phyloP scores from a whole-genome alignment of 805 yeast species.

The Pichia insulana region DNA sequence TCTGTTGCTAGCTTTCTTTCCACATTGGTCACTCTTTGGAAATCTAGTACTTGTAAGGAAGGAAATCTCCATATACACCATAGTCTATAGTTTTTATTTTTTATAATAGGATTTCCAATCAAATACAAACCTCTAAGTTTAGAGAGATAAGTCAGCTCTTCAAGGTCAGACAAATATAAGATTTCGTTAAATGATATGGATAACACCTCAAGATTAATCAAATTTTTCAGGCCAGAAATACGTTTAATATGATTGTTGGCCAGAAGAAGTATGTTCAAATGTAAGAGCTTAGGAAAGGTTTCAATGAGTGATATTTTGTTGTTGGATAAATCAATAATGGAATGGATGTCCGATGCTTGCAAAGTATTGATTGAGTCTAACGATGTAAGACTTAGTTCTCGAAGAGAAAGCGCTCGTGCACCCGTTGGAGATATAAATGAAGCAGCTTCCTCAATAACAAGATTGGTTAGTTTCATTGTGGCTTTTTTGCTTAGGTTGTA shows the following conservation, averaged over 20 bases:
- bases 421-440: conserved; percentile 39
- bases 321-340: conserved; percentile 64
- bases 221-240: conserved; percentile 28
- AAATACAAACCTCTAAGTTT: conserved; percentile 42
- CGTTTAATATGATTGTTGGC: conserved; percentile 52
- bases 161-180: conserved; percentile 35
- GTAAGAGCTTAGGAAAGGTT: conserved; percentile 36
- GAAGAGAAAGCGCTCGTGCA: conserved; percentile 33
- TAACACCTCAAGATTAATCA: conserved; percentile 40
- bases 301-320: conserved; percentile 56
- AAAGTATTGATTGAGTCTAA: conserved; percentile 35
- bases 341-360: conserved; percentile 31
- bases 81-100: conserved; percentile 45
- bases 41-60: conserved; percentile 55
- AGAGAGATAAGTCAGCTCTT: conserved; percentile 30
- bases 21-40: conserved; percentile 43
- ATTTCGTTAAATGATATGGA: conserved; percentile 47
- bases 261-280: conserved; percentile 45
- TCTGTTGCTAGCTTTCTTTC: conserved; percentile 43
- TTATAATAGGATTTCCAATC: conserved; percentile 49
- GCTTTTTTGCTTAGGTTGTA: not conserved
- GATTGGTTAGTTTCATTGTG: conserved; percentile 49
- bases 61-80: conserved; percentile 60
- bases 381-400: conserved; percentile 33
- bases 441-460: conserved; percentile 41